Base-by-base conservation (phyloP, 768 basidiomycete species). In the Mycena filopes region DNA sequence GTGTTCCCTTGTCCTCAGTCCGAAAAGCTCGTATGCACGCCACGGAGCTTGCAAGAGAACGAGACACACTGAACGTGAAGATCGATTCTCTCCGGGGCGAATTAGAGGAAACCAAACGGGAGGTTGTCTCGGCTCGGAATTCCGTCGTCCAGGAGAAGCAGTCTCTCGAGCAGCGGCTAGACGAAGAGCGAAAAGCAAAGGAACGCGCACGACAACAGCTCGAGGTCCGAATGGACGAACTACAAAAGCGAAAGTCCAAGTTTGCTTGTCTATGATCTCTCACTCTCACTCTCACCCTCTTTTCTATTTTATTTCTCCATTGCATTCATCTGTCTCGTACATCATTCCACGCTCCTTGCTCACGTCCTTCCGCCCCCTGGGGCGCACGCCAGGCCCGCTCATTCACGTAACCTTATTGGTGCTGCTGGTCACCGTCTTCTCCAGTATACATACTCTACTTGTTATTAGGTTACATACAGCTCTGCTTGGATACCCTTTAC, bases 1-100 rank as follows among this genome's bases (percentile, higher is more conserved):
- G 67, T 63, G 23, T 25, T 43, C 46, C 46, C 50, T 45, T 33
- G 31, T n/a, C n/a, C n/a, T 59, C 36, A 95, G 93, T 97, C 59
- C 93, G 96, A 65, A 97, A 97, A 79, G 92, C 95, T 8, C 93
- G 95, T 40, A 91, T 95, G 89, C 95, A 96, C 75, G 93, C 94
- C 21, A 94, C 92, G 59, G 95, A 97, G 73, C 80, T 96, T 41
- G 92, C 91, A 12, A 86, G 92, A 53, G 95, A 97, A 77, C 89
- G 95, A 47, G 95, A 96, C 76, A 84, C 84, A 41, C 81, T 93
- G 59, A 89, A 80, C 63, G 72, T 76, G 46, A 89, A 93, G 76
- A 78, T 92, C 60, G 88, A 90, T 36, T 74, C 82, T 33, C 84
- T 96, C 29, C 88, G 91, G 49, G 84, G 77, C 60, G 93, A 96